Evolutionary conservation across 805 yeast genomes (phyloP), one percentile per base, ranked within the genome.

Genomic region (Candida methanosorbosa): DNA sequence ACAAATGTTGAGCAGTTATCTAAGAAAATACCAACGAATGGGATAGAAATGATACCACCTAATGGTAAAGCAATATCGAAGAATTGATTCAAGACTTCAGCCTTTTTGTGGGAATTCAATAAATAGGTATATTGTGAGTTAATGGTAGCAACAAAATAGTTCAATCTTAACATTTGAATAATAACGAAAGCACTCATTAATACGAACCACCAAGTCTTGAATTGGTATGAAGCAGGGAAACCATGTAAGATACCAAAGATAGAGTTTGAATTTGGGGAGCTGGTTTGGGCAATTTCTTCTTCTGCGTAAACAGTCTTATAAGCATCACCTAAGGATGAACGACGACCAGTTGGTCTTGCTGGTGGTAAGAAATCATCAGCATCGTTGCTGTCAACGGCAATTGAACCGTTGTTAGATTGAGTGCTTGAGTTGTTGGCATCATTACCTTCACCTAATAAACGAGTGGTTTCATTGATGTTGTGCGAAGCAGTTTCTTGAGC

Each of bases 101-200:
- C 72, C 23, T 34, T 38, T 9, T 41, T 38, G 13, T 54, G 39
- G 0, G 74, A 68, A 15, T 56, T 56, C 29, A 72, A 56, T 35
- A 72, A 48, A 43, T 54, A 72, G 11, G 66, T 50, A 45, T 72
- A 72, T 48, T 72, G 79, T n/a, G 78, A 62, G 34, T 68, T 64
- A 38, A 72, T 61, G 14, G 79, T 72, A 18, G 78, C 78, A 33
- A 72, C 78, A 50, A 72, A 72, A 52, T 72, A 72, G 52, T 72
- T 72, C 36, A 72, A 54, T 45, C 78, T 56, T 39, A 72, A 59
- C 79, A 72, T 72, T 53, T 68, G 75, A 38, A 72, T 63, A 16
- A 72, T 69, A n/a, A 74, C 60, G 47, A 70, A 70, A 20, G 58
- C 32, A 43, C 73, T 63, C 58, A 71, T 69, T 29, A 72, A 54